Base-by-base conservation (phyloP, 164 flowering plant genomes). In the Magnolia changhungtana region DNA sequence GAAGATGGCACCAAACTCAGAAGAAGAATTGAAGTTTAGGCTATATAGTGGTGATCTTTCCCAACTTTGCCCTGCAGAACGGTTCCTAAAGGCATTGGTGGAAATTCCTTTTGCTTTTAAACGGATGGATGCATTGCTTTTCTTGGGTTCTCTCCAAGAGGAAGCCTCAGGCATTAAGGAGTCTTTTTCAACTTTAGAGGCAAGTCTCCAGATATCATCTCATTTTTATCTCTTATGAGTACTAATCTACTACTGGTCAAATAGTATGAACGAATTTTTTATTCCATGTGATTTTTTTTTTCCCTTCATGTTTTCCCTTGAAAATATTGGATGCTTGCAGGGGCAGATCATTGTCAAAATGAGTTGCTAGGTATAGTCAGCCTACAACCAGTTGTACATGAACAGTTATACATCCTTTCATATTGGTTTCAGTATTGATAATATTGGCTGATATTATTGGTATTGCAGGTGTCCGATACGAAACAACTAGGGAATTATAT, bases 1-100 rank as follows among this genome's bases (percentile, higher is more conserved):
- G 82, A 93, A 88, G 88, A 91, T 95, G 98, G 90, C 90, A 78
- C 98, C 98, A 24, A 90, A 95, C 51, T 24, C 84, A 31, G 97
- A 91, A 55, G 98, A 95, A 84, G 98, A 93, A 86, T 75, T 89
- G 77, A 92, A 91, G 86, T 93, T 92, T 67, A 87, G 93, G 77
- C 78, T 86, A 65, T 95, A 79, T 79, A 81, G 63, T 79, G 98
- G 96, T 31, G 91, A 90, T 9, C 77, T 85, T 78, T 86, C 98
- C 76, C 90, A 79, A 78, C 91, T 95, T 80, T 93, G 97, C 18
- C 88, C 90, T 31, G 96, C 97, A 27, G 98, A 95, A 70, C 85
- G 95, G 72, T 95, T 95, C 81, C 80, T 95, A 10, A 95, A 93
- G 83, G 83, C 83, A 18, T 81, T 95, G 83, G 88, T 91, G 55